Percentiles rank a stretch among this genome's conserved stretches.
Conservation (phyloP, 345 rosid genomes). For the Syzygium grande region DNA sequence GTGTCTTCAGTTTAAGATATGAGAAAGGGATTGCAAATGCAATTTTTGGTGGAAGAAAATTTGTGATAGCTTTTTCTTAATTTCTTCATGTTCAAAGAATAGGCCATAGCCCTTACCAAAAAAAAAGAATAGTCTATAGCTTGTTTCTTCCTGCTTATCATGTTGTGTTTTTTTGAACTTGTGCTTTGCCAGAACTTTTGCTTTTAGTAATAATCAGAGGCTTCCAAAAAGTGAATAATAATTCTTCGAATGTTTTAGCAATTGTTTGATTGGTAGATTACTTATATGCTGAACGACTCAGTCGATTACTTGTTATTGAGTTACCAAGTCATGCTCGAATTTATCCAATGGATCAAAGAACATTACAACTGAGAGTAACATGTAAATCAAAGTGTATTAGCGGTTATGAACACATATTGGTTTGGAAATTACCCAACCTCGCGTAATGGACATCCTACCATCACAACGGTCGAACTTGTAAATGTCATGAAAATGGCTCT, state of each 20-base stretch:
- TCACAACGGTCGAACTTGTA: not conserved
- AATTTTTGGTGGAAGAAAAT: not conserved
- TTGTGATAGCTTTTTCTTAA: not conserved
- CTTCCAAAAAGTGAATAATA: not conserved
- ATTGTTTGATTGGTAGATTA: not conserved
- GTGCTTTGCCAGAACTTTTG: not conserved
- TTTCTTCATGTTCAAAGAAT: not conserved
- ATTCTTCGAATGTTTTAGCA: not conserved
- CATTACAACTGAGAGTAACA: not conserved
- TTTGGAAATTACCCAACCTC: not conserved
- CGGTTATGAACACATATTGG: not conserved
- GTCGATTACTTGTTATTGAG: not conserved
- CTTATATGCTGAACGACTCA: not conserved
- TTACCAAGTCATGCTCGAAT: not conserved
- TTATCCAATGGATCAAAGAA: not conserved
- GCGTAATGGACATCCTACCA: not conserved
- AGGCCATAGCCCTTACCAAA: not conserved
- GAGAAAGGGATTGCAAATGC: not conserved
- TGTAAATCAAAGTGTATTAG: not conserved
- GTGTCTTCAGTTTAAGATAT: not conserved
- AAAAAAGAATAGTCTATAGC: not conserved
- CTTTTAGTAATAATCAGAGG: not conserved
- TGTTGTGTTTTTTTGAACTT: not conserved
- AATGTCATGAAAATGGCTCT: not conserved
- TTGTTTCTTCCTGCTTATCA: not conserved